Evolutionary conservation across 139 green algal genomes (phyloP), one percentile per base, ranked within the genome.

Genomic region (Trebouxia sp.): DNA sequence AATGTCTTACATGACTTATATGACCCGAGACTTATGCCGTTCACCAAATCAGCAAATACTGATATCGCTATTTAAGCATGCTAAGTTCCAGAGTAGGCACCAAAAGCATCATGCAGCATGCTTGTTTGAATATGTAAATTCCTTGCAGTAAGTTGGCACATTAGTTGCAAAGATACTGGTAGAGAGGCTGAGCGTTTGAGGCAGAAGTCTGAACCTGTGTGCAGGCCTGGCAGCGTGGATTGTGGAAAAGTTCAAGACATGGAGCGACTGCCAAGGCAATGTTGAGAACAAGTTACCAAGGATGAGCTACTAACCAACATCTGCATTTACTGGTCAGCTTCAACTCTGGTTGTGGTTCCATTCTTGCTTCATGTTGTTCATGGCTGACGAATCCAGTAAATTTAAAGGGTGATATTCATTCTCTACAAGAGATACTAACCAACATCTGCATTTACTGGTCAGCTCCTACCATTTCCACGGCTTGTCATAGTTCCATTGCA

Each of bases 291-390:
- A 11, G 79, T 83, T 48, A 50, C 24, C n/a, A 70, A 65, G 51
- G 67, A 83, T 48, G 66, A 83, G 51, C 37, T 83, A 28, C 67
- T 83, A 26, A 75, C 67, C 35, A 79, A 80, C 15, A 32, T 79
- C 22, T 30, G 20, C 66, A 28, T 83, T 35, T 83, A 83, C 51
- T 81, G 76, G 76, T 81, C 24, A n/a, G 10, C 20, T 32, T 6
- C 24, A n/a, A 4, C 28, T 39, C 17, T 3, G 17, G 17, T 37
- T 22, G 24, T 69, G 56, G 17, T 39, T 69, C 12, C 17, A 17
- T 32, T 14, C 56, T 3, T 39, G 3, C n/a, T 39, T 69, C n/a
- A 69, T 37, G 28, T 22, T 3, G 17, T 32, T 69, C 17, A 3
- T 69, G 5, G n/a, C 3, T 22, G 15, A n/a, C 26, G 12, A 39